Evolutionary conservation across 2,329 filamentous ascomycete genomes (phyloP).

Genomic region (Ceratocystis colombiana): DNA sequence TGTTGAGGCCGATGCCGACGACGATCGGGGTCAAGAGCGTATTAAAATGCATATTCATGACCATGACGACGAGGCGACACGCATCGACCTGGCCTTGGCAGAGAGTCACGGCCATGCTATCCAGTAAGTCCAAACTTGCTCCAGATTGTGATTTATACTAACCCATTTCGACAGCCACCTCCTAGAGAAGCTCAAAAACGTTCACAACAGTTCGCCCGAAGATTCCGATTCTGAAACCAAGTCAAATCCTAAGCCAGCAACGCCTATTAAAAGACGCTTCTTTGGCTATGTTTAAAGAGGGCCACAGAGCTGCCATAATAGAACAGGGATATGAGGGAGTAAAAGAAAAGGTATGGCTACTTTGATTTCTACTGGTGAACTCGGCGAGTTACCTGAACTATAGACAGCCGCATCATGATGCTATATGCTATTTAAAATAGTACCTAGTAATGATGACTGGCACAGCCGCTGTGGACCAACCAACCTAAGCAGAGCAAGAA

Average conservation of each 20-base stretch:
- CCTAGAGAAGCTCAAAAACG: constrained; percentile 41
- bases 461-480: not conserved
- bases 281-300: constrained; percentile 15
- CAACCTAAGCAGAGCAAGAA: not conserved
- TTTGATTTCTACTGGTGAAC: not conserved
- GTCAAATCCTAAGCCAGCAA: constrained; percentile 2
- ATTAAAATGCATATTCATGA: constrained; percentile 49
- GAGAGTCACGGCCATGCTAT: constrained; percentile 48
- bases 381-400: not conserved
- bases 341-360: not conserved
- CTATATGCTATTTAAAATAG: constrained; percentile 2
- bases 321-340: not conserved
- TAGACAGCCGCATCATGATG: not conserved
- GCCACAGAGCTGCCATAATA: not conserved
- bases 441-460: not conserved
- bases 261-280: constrained; percentile 1
- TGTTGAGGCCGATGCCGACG: constrained; percentile 52
- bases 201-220: not conserved
- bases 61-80: constrained; percentile 48
- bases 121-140: constrained; percentile 39
- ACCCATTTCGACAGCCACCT: constrained; percentile 39
- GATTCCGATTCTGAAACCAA: not conserved
- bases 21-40: constrained; percentile 43
- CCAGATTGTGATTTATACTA: constrained; percentile 28
- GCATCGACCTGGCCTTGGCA: constrained; percentile 44